These are phyloP conservation scores for Penicillium sp. DNA, from an alignment of 2,329 filamentous ascomycete genomes.

Conservation along the genomic window DNA sequence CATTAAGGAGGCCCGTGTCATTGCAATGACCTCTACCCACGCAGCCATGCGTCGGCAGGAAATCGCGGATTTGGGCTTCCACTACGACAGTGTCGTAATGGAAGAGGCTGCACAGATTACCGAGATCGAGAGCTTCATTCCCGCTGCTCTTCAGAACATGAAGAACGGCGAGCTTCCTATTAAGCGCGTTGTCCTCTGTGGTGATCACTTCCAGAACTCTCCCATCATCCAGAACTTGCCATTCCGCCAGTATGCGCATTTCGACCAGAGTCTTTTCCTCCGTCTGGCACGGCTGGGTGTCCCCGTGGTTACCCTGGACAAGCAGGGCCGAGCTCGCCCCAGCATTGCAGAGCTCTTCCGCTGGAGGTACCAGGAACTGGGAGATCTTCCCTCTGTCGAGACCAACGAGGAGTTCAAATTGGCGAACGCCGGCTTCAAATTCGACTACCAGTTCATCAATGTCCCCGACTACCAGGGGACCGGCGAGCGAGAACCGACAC, in stretches of 20 bases:
- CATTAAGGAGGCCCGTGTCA: slow-evolving; percentile 90
- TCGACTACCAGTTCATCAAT: slow-evolving; percentile 95
- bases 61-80: slow-evolving; percentile 86
- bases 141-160: slow-evolving; percentile 82
- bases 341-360: slow-evolving; percentile 84
- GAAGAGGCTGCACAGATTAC: slow-evolving; percentile 98
- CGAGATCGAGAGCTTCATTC: slow-evolving; percentile 95
- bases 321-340: slow-evolving; percentile 84
- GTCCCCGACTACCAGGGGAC: slow-evolving; percentile 87
- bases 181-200: slow-evolving; percentile 84
- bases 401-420: slow-evolving; percentile 64
- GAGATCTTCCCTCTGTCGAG: slow-evolving; percentile 71
- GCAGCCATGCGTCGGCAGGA: slow-evolving; percentile 90
- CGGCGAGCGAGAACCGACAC: slow-evolving; percentile 82
- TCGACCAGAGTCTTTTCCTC: slow-evolving; percentile 93
- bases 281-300: slow-evolving; percentile 85
- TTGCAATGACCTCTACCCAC: slow-evolving; percentile 98
- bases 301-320: slow-evolving; percentile 83
- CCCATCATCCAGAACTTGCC: slow-evolving; percentile 92
- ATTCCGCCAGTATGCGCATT: slow-evolving; percentile 89
- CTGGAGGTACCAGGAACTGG: slow-evolving; percentile 82
- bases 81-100: slow-evolving; percentile 97
- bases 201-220: slow-evolving; percentile 94
- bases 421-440: slow-evolving; percentile 87
- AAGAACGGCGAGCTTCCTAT: slow-evolving; percentile 67